These are phyloP conservation scores for Hippophae rhamnoides DNA, from an alignment of 306 rosid species.

Conservation along the genomic window DNA sequence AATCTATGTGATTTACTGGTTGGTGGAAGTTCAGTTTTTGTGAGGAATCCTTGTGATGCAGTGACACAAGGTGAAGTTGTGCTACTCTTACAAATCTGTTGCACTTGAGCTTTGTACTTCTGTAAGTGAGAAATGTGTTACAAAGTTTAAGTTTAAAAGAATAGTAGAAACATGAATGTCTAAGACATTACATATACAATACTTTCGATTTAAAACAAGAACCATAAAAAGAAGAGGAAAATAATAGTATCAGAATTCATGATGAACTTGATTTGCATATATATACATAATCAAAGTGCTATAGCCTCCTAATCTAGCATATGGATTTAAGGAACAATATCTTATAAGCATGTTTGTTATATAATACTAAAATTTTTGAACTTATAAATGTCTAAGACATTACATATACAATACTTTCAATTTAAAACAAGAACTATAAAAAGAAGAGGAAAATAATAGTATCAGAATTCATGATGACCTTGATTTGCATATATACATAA, in stretches of 20 bases:
- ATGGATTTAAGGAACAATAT: neutral
- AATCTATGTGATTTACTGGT: no score
- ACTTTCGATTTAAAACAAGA: neutral
- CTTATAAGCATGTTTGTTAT: no score
- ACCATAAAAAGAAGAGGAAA: neutral
- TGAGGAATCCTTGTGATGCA: no score
- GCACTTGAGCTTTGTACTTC: conserved; percentile 24
- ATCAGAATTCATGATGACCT: neutral
- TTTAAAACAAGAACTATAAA: neutral
- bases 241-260: neutral
- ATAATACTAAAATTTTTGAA: no score
- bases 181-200: neutral
- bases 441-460: neutral
- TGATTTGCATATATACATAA: neutral
- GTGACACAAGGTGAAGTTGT: neutral
- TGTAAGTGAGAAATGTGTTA: conserved; percentile 10
- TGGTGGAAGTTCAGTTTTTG: no score
- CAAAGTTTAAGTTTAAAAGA: neutral
- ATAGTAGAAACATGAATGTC: neutral
- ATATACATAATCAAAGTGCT: neutral
- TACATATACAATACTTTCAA: neutral
- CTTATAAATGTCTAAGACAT: neutral
- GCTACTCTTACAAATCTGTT: neutral
- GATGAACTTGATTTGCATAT: neutral
- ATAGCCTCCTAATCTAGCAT: neutral